Evolutionary conservation across 352 stramenopile species (phyloP).

Genomic region (Globisporangium okanoganense): DNA sequence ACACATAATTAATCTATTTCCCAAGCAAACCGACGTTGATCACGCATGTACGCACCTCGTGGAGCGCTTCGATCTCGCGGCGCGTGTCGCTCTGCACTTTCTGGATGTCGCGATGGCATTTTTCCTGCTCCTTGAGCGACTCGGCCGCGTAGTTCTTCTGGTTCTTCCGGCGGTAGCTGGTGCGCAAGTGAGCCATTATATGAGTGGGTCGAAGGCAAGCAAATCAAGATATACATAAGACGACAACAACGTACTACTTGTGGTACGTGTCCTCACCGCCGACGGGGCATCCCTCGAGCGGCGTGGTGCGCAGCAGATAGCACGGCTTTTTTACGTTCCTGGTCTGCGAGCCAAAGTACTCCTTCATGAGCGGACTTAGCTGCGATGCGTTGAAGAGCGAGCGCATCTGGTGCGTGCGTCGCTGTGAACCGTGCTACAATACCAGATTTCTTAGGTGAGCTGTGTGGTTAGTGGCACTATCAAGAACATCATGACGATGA

Average conservation of each 20-base stretch:
- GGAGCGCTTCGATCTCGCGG: slow-evolving; percentile 52
- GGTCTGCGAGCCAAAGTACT: slow-evolving; percentile 57
- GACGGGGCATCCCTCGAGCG: slow-evolving; percentile 57
- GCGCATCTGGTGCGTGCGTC: slow-evolving; percentile 63
- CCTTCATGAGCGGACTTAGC: slow-evolving; percentile 74
- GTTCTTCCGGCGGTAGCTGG: slow-evolving; percentile 45
- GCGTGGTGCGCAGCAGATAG: slow-evolving; percentile 74
- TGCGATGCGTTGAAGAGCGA: slow-evolving; percentile 77
- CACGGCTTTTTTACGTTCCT: slow-evolving; percentile 65
- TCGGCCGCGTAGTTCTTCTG: slow-evolving; percentile 44
- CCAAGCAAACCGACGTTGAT: no score
- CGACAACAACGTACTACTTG: slow-evolving; percentile 41
- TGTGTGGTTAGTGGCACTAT: background rate
- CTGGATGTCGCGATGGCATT: slow-evolving; percentile 53
- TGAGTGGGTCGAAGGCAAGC: background rate
- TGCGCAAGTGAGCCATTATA: background rate
- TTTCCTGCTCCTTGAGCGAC: slow-evolving; percentile 46
- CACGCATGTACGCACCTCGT: no score
- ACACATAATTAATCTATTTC: no score
- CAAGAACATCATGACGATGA: background rate
- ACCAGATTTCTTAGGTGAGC: background rate
- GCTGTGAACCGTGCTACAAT: slow-evolving; percentile 10
- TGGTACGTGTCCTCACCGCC: slow-evolving; percentile 82
- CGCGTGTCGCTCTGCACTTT: slow-evolving; percentile 50
- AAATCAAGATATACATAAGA: background rate